These are phyloP conservation scores for Hemileia vastatrix DNA, from an alignment of 1,284 basidiomycete genomes.

Conservation along the genomic window DNA sequence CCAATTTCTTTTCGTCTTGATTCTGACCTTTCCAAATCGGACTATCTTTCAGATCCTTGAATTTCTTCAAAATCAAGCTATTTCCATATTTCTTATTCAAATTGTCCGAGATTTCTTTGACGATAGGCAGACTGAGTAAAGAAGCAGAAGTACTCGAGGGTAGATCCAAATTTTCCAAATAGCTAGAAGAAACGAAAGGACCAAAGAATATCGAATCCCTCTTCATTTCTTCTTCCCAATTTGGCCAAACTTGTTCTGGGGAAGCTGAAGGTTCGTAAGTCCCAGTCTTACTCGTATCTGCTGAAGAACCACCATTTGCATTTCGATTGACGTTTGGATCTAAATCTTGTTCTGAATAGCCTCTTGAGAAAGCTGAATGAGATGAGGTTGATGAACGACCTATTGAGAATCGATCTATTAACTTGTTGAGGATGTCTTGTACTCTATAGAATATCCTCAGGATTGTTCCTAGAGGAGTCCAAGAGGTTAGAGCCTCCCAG, in stretches of 20 bases:
- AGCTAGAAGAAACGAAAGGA: slow-evolving; percentile 27
- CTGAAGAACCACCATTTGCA: neutral
- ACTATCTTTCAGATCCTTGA: neutral
- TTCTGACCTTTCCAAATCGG: neutral
- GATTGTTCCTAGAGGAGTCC: too few species aligned
- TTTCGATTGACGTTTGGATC: neutral
- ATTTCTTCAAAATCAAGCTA: neutral
- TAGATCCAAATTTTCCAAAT: too few species aligned
- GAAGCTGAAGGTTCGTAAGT: slow-evolving; percentile 13
- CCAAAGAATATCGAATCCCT: slow-evolving; percentile 34
- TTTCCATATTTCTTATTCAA: neutral
- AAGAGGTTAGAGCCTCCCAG: too few species aligned
- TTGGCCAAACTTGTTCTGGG: slow-evolving; percentile 31
- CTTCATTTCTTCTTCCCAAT: slow-evolving; percentile 31
- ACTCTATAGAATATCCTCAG: too few species aligned
- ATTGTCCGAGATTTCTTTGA: neutral
- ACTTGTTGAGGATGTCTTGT: neutral
- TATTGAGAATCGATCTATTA: neutral
- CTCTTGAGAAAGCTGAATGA: neutral
- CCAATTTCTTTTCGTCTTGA: neutral
- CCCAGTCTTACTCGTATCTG: neutral
- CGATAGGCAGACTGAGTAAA: too few species aligned
- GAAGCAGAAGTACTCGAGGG: too few species aligned
- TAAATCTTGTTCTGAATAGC: neutral
- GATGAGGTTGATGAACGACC: neutral